Base-by-base conservation (phyloP, 805 yeast species). In the Saturnispora halmiae region DNA sequence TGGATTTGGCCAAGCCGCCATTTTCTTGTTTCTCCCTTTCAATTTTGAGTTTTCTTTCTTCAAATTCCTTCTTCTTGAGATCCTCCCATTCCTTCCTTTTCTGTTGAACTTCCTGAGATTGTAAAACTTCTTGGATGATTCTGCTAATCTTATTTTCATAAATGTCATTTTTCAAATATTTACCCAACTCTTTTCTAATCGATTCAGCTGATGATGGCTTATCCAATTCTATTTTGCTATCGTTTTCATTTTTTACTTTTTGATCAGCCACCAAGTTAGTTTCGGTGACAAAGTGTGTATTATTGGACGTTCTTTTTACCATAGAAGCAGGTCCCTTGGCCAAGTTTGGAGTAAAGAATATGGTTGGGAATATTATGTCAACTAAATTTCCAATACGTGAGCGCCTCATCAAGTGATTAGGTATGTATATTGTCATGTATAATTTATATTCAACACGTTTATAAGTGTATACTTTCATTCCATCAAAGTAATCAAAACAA, bases 91-190 rank as follows among this genome's bases (percentile, higher is more conserved):
- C 48, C 21, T 43, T 41, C 21, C 48, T 49, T 38, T 51, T 52
- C 18, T 47, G 39, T 19, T 38, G 38, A 19, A 39, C 33, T 9
- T 26, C 37, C 10, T 71, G 73, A 30, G 77, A 78, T 42, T 73
- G 70, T 48, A 86, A 64, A 15, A 71, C 59, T 24, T 78, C 78
- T 40, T 82, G 65, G 14, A 86, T 72, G 2, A 70, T 66, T 0
- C 92, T 85, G 0, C 82, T 87, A 19, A 84, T 70, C 3, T 82
- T 61, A 45, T 85, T 72, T 51, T 78, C 90, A 48, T 82, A 67
- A 19, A 86, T 72, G 59, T 86, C 94, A 45, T 80, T 79, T 16
- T 76, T 62, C 34, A 86, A 56, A 35, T 78, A 76, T 9, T 65
- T 63, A 44, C 74, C 75, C 38, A 86, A 67, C 48, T 86, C 95